Evolutionary conservation across 2,329 filamentous ascomycete species (phyloP).

Genomic region (Elsinoe arachidis): DNA sequence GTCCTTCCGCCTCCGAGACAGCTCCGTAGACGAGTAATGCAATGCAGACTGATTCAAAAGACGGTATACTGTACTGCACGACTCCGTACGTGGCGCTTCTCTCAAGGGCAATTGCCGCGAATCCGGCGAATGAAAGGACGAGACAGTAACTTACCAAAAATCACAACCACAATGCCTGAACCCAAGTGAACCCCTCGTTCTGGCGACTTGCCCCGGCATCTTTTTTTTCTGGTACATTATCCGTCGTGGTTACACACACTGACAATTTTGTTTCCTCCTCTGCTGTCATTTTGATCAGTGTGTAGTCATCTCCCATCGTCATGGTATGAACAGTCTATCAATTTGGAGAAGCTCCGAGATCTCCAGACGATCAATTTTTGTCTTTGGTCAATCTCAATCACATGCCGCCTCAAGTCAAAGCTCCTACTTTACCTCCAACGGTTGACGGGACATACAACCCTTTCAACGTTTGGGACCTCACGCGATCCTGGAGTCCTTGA

Average conservation of each 20-base stretch:
- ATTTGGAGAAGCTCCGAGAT: not conserved
- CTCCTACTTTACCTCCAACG: not conserved
- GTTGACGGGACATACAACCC: not conserved
- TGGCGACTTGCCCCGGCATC: not conserved
- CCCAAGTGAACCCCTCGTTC: conserved; percentile 1
- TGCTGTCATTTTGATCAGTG: not conserved
- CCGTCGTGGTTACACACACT: conserved; percentile 5
- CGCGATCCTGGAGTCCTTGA: conserved; percentile 5
- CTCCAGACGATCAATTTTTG: not conserved
- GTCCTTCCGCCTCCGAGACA: not conserved
- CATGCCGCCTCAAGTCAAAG: not conserved
- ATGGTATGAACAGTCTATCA: too few relatives aligned
- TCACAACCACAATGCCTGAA: conserved; percentile 9
- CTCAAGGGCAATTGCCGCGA: conserved; percentile 2
- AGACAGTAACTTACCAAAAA: conserved; percentile 6
- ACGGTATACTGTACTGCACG: not conserved
- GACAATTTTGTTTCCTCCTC: not conserved
- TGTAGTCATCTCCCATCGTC: too few relatives aligned
- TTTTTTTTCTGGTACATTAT: conserved; percentile 11
- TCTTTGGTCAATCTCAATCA: not conserved
- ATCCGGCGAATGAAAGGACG: conserved; percentile 4
- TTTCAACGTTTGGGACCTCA: not conserved
- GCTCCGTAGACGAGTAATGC: not conserved
- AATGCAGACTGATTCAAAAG: too few relatives aligned
- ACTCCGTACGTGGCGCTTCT: conserved; percentile 6